phyloP scores from a whole-genome alignment of 2,329 filamentous ascomycete species.

The Alternaria sp. region DNA sequence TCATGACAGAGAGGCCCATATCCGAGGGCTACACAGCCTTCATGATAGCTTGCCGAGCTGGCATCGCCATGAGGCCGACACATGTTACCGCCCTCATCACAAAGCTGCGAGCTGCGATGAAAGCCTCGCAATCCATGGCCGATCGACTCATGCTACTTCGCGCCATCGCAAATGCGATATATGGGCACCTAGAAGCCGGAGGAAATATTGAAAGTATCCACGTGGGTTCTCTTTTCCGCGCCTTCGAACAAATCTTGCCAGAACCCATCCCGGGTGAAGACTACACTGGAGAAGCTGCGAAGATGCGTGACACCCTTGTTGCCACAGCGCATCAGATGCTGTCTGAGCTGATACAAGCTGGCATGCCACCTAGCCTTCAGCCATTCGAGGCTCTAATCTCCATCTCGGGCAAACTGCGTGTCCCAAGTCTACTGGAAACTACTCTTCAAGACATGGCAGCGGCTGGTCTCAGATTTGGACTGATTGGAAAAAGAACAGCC shows the following conservation, averaged over 20 bases:
- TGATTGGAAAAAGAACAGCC: slow-evolving; percentile 29
- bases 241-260: slow-evolving; percentile 39
- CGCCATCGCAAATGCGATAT: slow-evolving; percentile 52
- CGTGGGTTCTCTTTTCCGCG: slow-evolving; percentile 47
- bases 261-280: slow-evolving; percentile 20
- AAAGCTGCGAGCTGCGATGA: slow-evolving; percentile 37
- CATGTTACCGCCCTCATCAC: slow-evolving; percentile 44
- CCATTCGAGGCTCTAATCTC: slow-evolving; percentile 38
- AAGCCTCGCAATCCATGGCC: slow-evolving; percentile 16
- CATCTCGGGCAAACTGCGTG: slow-evolving; percentile 35
- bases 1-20: slow-evolving; percentile 55
- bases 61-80: slow-evolving; percentile 41
- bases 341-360: slow-evolving; percentile 36
- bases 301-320: slow-evolving; percentile 32
- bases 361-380: slow-evolving; percentile 26
- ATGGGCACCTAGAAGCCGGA: slow-evolving; percentile 51
- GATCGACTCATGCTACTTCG: slow-evolving; percentile 39
- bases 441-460: slow-evolving; percentile 34
- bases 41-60: slow-evolving; percentile 57
- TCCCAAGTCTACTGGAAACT: slow-evolving; percentile 31
- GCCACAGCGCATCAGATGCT: slow-evolving; percentile 32
- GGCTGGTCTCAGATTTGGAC: slow-evolving; percentile 24
- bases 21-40: slow-evolving; percentile 57
- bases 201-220: slow-evolving; percentile 45
- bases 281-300: slow-evolving; percentile 23